Percentiles rank a stretch among this genome's conserved stretches.
phyloP scores from a whole-genome alignment of 2,329 filamentous ascomycete species.

The Xylariaceae sp. region DNA sequence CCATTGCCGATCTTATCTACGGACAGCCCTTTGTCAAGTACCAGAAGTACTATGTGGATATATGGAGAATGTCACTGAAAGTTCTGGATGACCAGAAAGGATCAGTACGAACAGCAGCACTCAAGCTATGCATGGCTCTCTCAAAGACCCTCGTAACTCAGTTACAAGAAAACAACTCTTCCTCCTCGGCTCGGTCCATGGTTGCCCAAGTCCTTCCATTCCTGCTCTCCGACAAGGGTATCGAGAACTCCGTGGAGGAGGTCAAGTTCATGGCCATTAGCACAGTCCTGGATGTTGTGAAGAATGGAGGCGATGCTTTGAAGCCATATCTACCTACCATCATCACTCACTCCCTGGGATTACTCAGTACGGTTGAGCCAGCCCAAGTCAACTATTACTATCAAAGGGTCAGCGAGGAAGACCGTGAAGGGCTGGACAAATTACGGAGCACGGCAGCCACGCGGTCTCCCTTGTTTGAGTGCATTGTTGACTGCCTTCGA shows the following conservation, averaged over 20 bases:
- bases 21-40: slow-evolving; percentile 72
- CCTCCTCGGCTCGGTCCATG: slow-evolving; percentile 69
- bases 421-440: slow-evolving; percentile 84
- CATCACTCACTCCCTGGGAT: slow-evolving; percentile 71
- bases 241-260: slow-evolving; percentile 84
- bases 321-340: slow-evolving; percentile 77
- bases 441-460: slow-evolving; percentile 76
- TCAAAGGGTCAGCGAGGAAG: slow-evolving; percentile 80
- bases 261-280: slow-evolving; percentile 78
- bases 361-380: slow-evolving; percentile 83
- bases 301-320: slow-evolving; percentile 75
- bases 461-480: slow-evolving; percentile 83
- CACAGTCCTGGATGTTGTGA: slow-evolving; percentile 82
- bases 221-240: slow-evolving; percentile 77
- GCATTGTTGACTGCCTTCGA: slow-evolving; percentile 83
- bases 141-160: slow-evolving; percentile 82
- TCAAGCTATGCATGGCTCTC: slow-evolving; percentile 74
- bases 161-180: slow-evolving; percentile 69
- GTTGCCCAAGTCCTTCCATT: slow-evolving; percentile 85
- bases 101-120: slow-evolving; percentile 74
- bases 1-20: slow-evolving; percentile 81
- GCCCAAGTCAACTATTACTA: slow-evolving; percentile 90
- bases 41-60: slow-evolving; percentile 74
- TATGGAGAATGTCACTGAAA: slow-evolving; percentile 82
- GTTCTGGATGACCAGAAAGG: slow-evolving; percentile 96